Conservation (phyloP, 2,329 filamentous ascomycete genomes). For the Pseudogymnoascus verrucosus region DNA sequence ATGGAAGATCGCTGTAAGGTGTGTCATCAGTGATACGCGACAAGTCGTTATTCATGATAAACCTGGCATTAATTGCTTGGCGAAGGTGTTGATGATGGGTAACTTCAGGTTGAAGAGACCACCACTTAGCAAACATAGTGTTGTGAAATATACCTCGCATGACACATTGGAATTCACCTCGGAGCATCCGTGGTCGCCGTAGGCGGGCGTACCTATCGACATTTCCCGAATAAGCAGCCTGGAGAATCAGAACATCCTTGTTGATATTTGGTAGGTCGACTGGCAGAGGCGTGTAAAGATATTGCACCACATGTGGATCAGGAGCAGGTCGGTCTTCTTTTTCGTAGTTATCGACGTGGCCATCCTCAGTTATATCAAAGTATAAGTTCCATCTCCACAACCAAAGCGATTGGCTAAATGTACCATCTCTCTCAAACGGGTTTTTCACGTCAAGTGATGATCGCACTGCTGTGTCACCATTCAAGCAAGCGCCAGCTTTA, state of each 20-base stretch:
- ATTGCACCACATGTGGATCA: constrained; percentile 10
- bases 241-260: constrained; percentile 32
- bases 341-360: background rate
- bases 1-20: background rate
- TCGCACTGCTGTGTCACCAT: constrained; percentile 30
- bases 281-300: constrained; percentile 28
- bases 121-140: constrained; percentile 31
- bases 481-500: constrained; percentile 20
- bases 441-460: constrained; percentile 17
- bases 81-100: background rate
- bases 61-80: constrained; percentile 22
- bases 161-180: constrained; percentile 20
- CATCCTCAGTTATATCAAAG: background rate
- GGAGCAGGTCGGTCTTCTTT: background rate
- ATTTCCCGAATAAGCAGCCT: constrained; percentile 33
- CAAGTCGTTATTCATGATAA: constrained; percentile 27
- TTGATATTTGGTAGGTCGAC: constrained; percentile 29
- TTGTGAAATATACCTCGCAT: constrained; percentile 30
- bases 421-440: no score
- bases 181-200: constrained; percentile 20
- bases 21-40: constrained; percentile 1
- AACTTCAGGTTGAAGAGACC: constrained; percentile 9
- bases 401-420: no score
- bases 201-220: constrained; percentile 34
- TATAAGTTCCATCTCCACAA: background rate